These are phyloP conservation scores for Corymbia maculata DNA, from an alignment of 345 rosid species.

Conservation along the genomic window DNA sequence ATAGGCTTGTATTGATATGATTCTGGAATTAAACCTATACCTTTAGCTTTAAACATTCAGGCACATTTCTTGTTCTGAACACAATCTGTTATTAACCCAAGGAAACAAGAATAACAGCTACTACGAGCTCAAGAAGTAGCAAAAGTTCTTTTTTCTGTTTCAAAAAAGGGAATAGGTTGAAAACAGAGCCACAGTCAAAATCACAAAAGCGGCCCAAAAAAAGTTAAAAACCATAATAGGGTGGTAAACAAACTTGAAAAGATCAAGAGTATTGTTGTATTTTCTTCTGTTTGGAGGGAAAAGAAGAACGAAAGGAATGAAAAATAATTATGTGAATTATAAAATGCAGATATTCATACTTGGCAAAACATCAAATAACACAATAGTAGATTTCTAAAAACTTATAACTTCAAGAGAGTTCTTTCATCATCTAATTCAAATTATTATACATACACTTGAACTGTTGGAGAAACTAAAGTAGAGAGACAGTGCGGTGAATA, in stretches of 20 bases:
- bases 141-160: background rate
- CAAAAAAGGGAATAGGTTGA: background rate
- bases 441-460: no score
- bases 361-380: no score
- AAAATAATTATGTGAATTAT: no score
- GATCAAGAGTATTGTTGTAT: background rate
- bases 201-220: background rate
- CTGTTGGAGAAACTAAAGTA: no score
- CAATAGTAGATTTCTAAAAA: no score
- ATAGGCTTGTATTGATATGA: background rate
- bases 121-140: background rate
- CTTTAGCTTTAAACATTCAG: background rate
- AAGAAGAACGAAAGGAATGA: no score
- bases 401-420: no score
- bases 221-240: background rate
- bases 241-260: background rate
- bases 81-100: background rate
- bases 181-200: background rate
- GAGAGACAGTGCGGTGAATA: background rate
- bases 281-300: no score
- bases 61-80: background rate
- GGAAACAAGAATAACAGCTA: no score
- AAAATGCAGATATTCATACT: no score
- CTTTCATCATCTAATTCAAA: no score
- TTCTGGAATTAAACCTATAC: background rate